A percentile compares a stretch with the other conserved stretches of the same genome.
Evolutionary conservation across 805 yeast genomes (phyloP).

Genomic region (Priceomyces haplophilus): DNA sequence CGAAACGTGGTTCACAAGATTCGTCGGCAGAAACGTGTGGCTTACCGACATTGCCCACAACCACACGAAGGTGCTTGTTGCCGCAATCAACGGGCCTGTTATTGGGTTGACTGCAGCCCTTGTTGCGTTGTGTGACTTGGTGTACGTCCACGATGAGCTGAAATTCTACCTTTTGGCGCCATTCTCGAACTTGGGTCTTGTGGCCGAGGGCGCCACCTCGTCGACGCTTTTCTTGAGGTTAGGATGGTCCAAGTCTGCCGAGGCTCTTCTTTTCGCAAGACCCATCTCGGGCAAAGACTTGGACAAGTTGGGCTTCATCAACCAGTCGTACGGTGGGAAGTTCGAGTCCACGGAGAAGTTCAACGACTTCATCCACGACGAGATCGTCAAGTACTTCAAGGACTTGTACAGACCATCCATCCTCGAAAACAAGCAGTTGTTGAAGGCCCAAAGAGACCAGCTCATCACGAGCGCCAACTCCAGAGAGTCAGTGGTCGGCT

Average conservation of each 20-base stretch:
- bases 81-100: slow-evolving; percentile 84
- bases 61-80: slow-evolving; percentile 68
- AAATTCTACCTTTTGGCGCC: slow-evolving; percentile 66
- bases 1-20: slow-evolving; percentile 51
- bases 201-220: slow-evolving; percentile 77
- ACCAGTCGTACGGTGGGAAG: slow-evolving; percentile 48
- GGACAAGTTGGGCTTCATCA: slow-evolving; percentile 55
- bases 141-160: slow-evolving; percentile 61
- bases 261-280: slow-evolving; percentile 66
- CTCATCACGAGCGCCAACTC: slow-evolving; percentile 50
- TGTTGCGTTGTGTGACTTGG: slow-evolving; percentile 71
- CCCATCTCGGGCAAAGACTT: slow-evolving; percentile 63
- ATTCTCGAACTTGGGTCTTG: slow-evolving; percentile 78
- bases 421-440: slow-evolving; percentile 39
- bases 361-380: slow-evolving; percentile 37
- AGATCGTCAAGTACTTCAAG: slow-evolving; percentile 32
- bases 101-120: slow-evolving; percentile 76
- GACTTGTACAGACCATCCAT: slow-evolving; percentile 45
- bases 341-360: slow-evolving; percentile 37
- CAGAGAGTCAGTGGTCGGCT: slow-evolving; percentile 66
- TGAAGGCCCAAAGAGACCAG: slow-evolving; percentile 37
- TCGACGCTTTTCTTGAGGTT: slow-evolving; percentile 65
- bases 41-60: slow-evolving; percentile 65
- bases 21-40: slow-evolving; percentile 69
- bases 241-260: slow-evolving; percentile 70